Evolutionary conservation across 257 asterid genomes (phyloP), one percentile per base, ranked within the genome.

Genomic region (Fraxinus americana): DNA sequence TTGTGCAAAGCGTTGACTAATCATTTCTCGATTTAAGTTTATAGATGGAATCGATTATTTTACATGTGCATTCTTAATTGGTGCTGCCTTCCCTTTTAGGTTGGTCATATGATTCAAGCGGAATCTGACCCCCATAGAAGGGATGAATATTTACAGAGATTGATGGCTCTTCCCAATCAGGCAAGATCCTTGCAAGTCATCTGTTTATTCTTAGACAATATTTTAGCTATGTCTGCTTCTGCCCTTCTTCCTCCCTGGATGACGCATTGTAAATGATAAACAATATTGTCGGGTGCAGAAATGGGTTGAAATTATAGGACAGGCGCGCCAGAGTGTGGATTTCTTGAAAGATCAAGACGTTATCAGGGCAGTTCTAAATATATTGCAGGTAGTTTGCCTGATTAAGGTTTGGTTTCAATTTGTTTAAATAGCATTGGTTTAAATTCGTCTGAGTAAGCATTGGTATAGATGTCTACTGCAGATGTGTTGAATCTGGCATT

Each of bases 81-180:
- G 45, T 48, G 35, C 43, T 12, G 45, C 75, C 38, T 74, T 81
- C 72, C 45, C 29, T 70, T 61, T 77, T 78, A 96, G 99, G 99
- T 96, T 86, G 97, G 92, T 70, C 85, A 88, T 76, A 96, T 96
- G 99, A 92, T 96, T 73, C 99, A 92, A 83, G 97, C 98, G 3
- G 99, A 96, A 81, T 48, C 98, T 72, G 98, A 92, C 83, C 94
- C 98, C 54, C 92, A 85, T 78, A 96, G 89, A 89, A 89, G 99
- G 86, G 97, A 90, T 54, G 98, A 96, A 82, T 93, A 90, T 85
- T 79, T 96, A 80, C 92, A 85, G 86, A 90, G 97, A 86, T 88
- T 96, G 89, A 96, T 96, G 99, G 87, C 81, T 59, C 97, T 92
- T 82, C 99, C 99, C 74, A 93, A 96, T 82, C 98, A 91, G 91